These are phyloP conservation scores for Ophiostoma sp. DNA, from an alignment of 2,329 filamentous ascomycete species.

Conservation along the genomic window DNA sequence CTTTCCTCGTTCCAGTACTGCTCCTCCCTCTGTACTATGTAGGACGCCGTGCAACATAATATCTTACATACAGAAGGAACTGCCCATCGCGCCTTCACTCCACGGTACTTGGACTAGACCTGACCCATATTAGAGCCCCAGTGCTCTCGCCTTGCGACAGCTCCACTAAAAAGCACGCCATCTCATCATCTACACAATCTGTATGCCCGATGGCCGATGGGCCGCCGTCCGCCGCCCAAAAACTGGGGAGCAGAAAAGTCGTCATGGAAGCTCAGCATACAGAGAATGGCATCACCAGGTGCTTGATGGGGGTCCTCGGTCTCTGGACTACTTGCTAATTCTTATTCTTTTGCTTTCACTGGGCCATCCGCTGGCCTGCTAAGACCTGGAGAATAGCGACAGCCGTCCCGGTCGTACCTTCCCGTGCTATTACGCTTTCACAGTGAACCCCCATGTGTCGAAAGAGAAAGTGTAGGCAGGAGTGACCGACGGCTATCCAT, in stretches of 20 bases:
- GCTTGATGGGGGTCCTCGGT: slow-evolving; percentile 7
- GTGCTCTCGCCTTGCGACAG: slow-evolving; percentile 19
- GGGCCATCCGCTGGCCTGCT: slow-evolving; percentile 4
- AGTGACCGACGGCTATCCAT: slow-evolving; percentile 16
- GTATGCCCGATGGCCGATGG: slow-evolving; percentile 22
- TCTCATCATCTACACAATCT: slow-evolving; percentile 34
- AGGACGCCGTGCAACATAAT: background rate
- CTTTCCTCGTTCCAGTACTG: background rate
- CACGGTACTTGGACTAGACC: slow-evolving; percentile 7
- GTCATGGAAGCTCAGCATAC: slow-evolving; percentile 17
- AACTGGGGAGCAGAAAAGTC: slow-evolving; percentile 17
- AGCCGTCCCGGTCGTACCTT: slow-evolving; percentile 22
- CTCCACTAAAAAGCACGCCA: slow-evolving; percentile 35
- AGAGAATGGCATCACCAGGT: slow-evolving; percentile 18
- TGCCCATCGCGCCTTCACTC: background rate
- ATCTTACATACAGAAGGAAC: background rate
- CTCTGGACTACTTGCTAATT: background rate
- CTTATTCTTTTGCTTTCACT: background rate
- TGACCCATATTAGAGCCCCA: background rate
- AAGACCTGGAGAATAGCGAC: slow-evolving; percentile 20
- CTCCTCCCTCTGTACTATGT: background rate
- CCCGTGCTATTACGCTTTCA: slow-evolving; percentile 13
- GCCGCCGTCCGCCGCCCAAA: slow-evolving; percentile 16
- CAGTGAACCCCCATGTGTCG: background rate
- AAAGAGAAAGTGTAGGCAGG: slow-evolving; percentile 12